phyloP scores from a whole-genome alignment of 2,329 filamentous ascomycete species.

The Fusarium albidum region DNA sequence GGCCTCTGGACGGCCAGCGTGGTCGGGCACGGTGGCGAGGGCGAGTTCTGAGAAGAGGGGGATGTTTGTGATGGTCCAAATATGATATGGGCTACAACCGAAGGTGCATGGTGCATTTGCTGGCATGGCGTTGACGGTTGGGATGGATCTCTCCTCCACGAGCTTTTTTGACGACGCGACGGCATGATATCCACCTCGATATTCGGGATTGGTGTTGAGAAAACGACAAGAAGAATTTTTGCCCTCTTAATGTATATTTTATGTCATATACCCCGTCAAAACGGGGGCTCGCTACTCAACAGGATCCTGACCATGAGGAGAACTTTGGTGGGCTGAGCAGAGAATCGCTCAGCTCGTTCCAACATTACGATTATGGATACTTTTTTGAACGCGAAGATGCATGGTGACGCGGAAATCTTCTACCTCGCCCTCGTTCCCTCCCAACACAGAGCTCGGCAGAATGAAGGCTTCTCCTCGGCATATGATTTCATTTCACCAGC shows the following conservation, averaged over 20 bases:
- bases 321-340: slow-evolving; percentile 3
- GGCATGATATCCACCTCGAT: slow-evolving; percentile 51
- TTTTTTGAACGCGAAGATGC: too few relatives aligned
- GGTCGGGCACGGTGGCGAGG: slow-evolving; percentile 67
- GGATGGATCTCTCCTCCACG: slow-evolving; percentile 47
- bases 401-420: too few relatives aligned
- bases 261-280: slow-evolving; percentile 14
- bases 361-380: background rate
- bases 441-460: background rate
- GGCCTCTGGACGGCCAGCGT: slow-evolving; percentile 77
- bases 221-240: slow-evolving; percentile 18
- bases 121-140: slow-evolving; percentile 46
- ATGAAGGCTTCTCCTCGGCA: background rate
- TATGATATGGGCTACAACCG: slow-evolving; percentile 26
- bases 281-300: slow-evolving; percentile 26
- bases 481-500: background rate
- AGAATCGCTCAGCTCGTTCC: background rate
- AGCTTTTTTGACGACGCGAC: slow-evolving; percentile 48
- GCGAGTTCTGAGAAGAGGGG: slow-evolving; percentile 58
- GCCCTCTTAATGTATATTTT: slow-evolving; percentile 35
- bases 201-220: slow-evolving; percentile 27
- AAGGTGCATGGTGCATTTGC: slow-evolving; percentile 41
- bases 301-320: slow-evolving; percentile 17
- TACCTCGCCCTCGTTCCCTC: too few relatives aligned
- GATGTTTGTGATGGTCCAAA: slow-evolving; percentile 17